Evolutionary conservation across 2,329 filamentous ascomycete species (phyloP), one percentile per base, ranked within the genome.

Genomic region (Dactylonectria estremocensis): DNA sequence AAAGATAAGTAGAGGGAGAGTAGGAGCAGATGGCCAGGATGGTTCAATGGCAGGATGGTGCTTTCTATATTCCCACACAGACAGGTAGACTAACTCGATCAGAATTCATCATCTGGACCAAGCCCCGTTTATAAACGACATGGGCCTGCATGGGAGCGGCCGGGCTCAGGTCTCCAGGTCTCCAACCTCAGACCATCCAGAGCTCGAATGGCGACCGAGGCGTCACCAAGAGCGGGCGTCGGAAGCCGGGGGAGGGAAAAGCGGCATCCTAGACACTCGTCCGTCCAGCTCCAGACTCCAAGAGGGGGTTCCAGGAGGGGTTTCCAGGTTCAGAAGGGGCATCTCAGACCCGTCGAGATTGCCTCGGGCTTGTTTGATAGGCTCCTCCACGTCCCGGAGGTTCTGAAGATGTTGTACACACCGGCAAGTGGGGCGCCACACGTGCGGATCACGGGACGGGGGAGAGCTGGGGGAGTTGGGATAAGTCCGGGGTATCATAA

Each of bases 371-470:
- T 20, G 33, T 35, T 57, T 64, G 45, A 52, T 46, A 49, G 20
- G 49, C 43, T 48, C 62, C 56, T 60, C 62, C 62, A 65, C 62
- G 62, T 65, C 56, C 62, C 62, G 62, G 56, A 6, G 40, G 46
- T 37, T 56, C 20, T 46, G 40, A n/a, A n/a, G 43, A 33, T 43
- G 53, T 50, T n/a, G 55, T 22, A 35, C 6, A 24, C 31, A 13
- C 62, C 62, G 56, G 62, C 22, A 65, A 65, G 62, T 65, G 62
- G 62, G 62, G 62, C 56, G 33, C 43, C 40, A 54, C n/a, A 22
- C 33, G 28, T 43, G 16, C 40, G 40, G 8, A 43, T 43, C 40
- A 43, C 40, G 14, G 40, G 40, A n/a, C 40, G 40, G 40, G 14
- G 6, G 40, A 43, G 16, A 8, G 40, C 16, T 14, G 40, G 7